Evolutionary conservation across 768 basidiomycete genomes (phyloP).

Genomic region (Suillus decipiens): DNA sequence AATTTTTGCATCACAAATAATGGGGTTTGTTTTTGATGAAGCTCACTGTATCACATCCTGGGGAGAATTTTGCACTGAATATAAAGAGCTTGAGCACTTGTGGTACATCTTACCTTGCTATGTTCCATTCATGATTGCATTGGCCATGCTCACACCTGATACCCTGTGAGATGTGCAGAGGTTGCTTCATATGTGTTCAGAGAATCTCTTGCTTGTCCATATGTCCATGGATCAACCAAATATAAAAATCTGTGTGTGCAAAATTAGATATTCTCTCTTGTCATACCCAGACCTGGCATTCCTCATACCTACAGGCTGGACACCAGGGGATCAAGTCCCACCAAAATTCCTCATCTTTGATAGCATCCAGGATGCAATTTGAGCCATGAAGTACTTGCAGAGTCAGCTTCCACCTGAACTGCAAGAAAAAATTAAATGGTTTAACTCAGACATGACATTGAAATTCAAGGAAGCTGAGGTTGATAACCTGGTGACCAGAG

Average conservation of each 20-base stretch:
- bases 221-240: not conserved
- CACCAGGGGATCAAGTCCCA: not conserved
- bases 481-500: slow-evolving; percentile 17
- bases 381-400: slow-evolving; percentile 10
- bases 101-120: not conserved
- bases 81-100: not conserved
- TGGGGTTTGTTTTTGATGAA: not conserved
- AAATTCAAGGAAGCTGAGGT: slow-evolving; percentile 19
- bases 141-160: not conserved
- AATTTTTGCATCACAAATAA: not conserved
- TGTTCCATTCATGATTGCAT: not conserved
- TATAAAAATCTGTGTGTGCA: not conserved
- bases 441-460: slow-evolving; percentile 24
- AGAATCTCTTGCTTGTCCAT: not conserved
- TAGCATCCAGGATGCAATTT: not conserved
- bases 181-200: not conserved
- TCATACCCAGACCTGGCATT: not conserved
- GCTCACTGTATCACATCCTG: slow-evolving; percentile 1
- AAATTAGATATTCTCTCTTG: not conserved
- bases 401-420: slow-evolving; percentile 14
- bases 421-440: slow-evolving; percentile 23
- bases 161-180: not conserved
- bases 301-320: not conserved
- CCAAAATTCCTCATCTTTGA: not conserved
- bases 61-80: not conserved